Base-by-base conservation (phyloP, 2,329 filamentous ascomycete genomes). In the Tolypocladium guangdongense region DNA sequence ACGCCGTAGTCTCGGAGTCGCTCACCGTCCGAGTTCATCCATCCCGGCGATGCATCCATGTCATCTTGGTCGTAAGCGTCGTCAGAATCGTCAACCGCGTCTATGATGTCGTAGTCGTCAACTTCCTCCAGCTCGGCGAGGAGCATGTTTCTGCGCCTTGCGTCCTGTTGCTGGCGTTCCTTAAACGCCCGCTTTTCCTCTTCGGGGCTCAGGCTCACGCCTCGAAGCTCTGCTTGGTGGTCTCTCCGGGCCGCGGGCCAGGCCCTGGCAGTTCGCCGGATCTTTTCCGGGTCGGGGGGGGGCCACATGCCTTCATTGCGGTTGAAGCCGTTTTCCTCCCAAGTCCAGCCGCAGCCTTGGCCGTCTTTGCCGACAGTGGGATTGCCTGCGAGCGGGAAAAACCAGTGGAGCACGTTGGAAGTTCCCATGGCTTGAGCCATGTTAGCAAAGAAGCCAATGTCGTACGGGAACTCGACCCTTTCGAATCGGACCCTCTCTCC, bases 251-350 rank as follows among this genome's bases (percentile, higher is more conserved):
- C 72, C 50, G 54, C 71, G 32, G 73, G 71, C 73, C 69, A 72
- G 50, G 67, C 65, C 55, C 57, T 64, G 18, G 55, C 68, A 14
- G 68, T 68, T 47, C 73, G 70, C 0, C 78, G 73, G 56, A 78
- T 65, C 67, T 82, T 84, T 32, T 84, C 82, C 22, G 82, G 82
- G 66, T 86, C 79, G 0, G 71, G 67, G 1, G 83, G 83, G 27
- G 83, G 83, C 83, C 83, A 87, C 64, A 80, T 74, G 51, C 76
- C 77, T 41, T 72, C 66, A 52, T 68, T 68, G 58, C 83, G 78
- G 68, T 93, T 90, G 66, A 91, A 87, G 1, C 83, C 88, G 68
- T 93, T 93, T 58, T 86, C 84, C 57, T 84, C 80, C 71, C 84
- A 91, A 7, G 70, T 66, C 82, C 86, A 80, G 54, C 81, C 78